phyloP scores from a whole-genome alignment of 2,329 filamentous ascomycete genomes.

The Penicillium expansum region DNA sequence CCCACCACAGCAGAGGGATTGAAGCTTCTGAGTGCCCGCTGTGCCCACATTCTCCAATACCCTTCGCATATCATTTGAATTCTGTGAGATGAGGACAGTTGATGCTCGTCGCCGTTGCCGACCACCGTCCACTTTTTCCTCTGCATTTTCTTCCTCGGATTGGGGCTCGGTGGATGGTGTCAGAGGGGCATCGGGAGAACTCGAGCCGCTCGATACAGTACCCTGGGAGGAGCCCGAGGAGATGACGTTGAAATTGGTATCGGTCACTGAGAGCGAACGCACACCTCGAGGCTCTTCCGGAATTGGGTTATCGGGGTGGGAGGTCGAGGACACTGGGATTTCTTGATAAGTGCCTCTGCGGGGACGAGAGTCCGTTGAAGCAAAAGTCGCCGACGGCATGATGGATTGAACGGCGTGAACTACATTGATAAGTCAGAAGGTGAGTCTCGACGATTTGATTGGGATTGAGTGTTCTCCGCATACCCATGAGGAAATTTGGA shows the following conservation, averaged over 20 bases:
- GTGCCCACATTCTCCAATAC: constrained; percentile 55
- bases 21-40: constrained; percentile 58
- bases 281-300: constrained; percentile 47
- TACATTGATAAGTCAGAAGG: constrained; percentile 7
- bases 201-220: constrained; percentile 37
- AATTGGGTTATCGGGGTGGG: constrained; percentile 48
- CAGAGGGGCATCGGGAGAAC: constrained; percentile 41
- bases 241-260: constrained; percentile 28
- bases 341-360: constrained; percentile 27
- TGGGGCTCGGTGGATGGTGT: constrained; percentile 41
- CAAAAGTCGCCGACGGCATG: constrained; percentile 27
- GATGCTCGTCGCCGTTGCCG: constrained; percentile 46
- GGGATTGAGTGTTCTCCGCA: not conserved
- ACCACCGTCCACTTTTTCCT: constrained; percentile 23
- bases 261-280: constrained; percentile 37
- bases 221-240: constrained; percentile 31
- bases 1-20: constrained; percentile 63
- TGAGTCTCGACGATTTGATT: not conserved
- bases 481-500: constrained; percentile 4
- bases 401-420: constrained; percentile 33
- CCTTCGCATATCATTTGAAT: constrained; percentile 57
- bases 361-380: constrained; percentile 22
- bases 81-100: constrained; percentile 55
- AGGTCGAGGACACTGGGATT: constrained; percentile 42
- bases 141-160: constrained; percentile 33